Percentiles rank a stretch among this genome's conserved stretches.
phyloP scores from a whole-genome alignment of 73 alveolate genomes.

The Paramecium primaurelia region DNA sequence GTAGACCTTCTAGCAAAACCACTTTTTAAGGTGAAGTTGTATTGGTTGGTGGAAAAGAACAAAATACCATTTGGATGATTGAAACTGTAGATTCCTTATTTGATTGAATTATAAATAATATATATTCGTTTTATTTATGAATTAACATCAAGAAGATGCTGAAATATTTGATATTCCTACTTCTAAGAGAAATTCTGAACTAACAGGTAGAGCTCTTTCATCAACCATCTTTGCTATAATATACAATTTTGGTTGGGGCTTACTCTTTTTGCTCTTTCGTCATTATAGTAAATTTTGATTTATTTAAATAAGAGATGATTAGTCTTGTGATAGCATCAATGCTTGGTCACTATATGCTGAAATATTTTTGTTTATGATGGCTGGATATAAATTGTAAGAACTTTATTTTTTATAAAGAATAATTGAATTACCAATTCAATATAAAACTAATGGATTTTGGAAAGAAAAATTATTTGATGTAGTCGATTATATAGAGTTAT shows the following conservation, averaged over 20 bases:
- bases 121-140: background rate
- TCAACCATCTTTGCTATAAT: background rate
- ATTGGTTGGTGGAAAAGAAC: background rate
- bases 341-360: background rate
- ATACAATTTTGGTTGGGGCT: constrained; percentile 1
- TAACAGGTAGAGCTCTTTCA: background rate
- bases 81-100: constrained; percentile 22
- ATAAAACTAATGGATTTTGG: background rate
- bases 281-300: background rate
- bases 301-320: background rate
- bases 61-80: constrained; percentile 39
- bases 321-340: background rate
- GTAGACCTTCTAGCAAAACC: constrained; percentile 8
- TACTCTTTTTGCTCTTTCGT: background rate
- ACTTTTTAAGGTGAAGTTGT: constrained; percentile 23
- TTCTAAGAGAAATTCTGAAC: background rate
- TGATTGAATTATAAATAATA: constrained; percentile 14
- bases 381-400: background rate
- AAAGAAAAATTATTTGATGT: background rate
- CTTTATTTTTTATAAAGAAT: background rate
- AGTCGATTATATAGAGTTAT: background rate
- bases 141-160: background rate
- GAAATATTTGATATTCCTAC: background rate
- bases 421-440: background rate
- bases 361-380: background rate